Evolutionary conservation across 2,329 filamentous ascomycete genomes (phyloP), one percentile per base, ranked within the genome.

Genomic region (Cladophialophora bantiana): DNA sequence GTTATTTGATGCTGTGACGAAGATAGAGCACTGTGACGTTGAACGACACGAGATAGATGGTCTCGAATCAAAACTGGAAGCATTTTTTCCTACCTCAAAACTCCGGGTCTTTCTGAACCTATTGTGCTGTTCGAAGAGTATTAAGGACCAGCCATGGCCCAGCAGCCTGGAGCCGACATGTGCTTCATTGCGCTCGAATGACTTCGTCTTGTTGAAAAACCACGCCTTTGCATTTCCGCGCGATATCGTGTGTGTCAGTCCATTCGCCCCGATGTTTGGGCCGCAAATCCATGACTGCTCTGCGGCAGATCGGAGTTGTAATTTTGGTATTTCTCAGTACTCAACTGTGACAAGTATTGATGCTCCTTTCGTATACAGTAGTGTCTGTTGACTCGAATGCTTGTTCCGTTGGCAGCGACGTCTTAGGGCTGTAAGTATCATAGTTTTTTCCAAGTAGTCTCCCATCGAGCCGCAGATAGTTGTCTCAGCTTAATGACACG

Each of bases 31-130:
- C 58, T 50, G 48, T 20, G 40, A 60, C 50, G 55, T 45, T 55
- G 62, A 62, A 63, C 20, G 48, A 60, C 59, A 31, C 62, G 62
- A 69, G 64, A 65, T 62, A 60, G 59, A 62, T 59, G 58, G 64
- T 62, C 58, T 69, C 50, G 34, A 60, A 56, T 57, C 58, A 61
- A 50, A 50, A 50, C 5, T 61, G 45, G 50, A 50, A 67, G 60
- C 65, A 64, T 50, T 45, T 59, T 26, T 3, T 50, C 45, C 7
- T 50, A 20, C 26, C 18, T 50, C 18, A 26, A 26, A 50, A 12
- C 18, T 50, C 26, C 7, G 45, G 26, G 45, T 12, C 45, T 26
- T 42, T 50, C 45, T 50, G 18, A 26, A 20, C 42, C 31, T 55
- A 12, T 4, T 36, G 53, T 55, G 20, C n/a, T 35, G 5, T 50